Evolutionary conservation across 2,329 filamentous ascomycete species (phyloP), one percentile per base, ranked within the genome.

Genomic region (Fusarium globosum): DNA sequence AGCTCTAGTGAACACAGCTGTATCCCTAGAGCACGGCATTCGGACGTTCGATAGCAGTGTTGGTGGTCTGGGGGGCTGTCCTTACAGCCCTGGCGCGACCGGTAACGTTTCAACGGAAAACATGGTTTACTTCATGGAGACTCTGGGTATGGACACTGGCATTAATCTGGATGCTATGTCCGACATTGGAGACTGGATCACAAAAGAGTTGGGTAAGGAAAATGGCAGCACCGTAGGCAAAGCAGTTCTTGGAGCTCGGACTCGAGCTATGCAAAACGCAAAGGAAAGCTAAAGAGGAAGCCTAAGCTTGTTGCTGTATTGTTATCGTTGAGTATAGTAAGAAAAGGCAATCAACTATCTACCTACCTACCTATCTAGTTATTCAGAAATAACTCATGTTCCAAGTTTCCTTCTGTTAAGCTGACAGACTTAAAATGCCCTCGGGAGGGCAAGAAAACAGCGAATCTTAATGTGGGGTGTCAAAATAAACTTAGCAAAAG

Each of bases 71-170:
- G 94, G 94, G 4, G 94, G 94, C 0, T 97, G 94, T 79, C 94
- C 94, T 1, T 97, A 94, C 79, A 93, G 92, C 71, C 94, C 94
- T 1, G 94, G 94, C 0, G 94, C 94, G 1, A 96, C 94, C 45
- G 94, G 94, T 3, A 97, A 97, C 80, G 93, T 96, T 18, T 91
- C 93, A 2, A 95, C 94, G 0, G 94, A 97, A 82, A 93, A 97
- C 80, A 83, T 97, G 82, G 91, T 96, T 4, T 94, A 96, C 79
- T 92, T 93, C 69, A 83, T 94, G 79, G 91, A 94, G 80, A 93
- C 89, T 69, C 81, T 95, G 61, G 94, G 94, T 0, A 90, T 94
- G 83, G 85, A 90, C 46, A 95, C 94, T 1, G 94, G 93, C 0
- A 88, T 96, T 2, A 88, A 94, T 79, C 73, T 94, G 66, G 88